These are phyloP conservation scores for Cruciata laevipes DNA, from an alignment of 257 asterid genomes.

Conservation along the genomic window DNA sequence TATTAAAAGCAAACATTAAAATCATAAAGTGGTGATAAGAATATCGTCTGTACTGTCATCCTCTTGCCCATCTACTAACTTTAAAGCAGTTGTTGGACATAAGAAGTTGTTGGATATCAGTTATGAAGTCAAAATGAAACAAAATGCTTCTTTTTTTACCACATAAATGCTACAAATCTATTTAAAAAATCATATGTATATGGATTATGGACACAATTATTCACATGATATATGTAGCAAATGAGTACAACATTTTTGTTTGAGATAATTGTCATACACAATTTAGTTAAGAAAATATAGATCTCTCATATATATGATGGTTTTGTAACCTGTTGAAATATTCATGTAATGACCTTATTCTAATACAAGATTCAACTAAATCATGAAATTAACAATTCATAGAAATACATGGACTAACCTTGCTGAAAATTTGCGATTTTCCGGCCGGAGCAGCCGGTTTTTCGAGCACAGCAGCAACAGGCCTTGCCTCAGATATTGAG, in stretches of 20 bases:
- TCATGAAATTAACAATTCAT: not conserved
- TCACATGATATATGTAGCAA: too few species aligned
- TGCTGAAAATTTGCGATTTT: constrained; percentile 10
- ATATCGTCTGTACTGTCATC: not conserved
- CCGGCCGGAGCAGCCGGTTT: not conserved
- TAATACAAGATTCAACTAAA: not conserved
- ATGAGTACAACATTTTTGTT: too few species aligned
- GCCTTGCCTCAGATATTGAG: constrained; percentile 39
- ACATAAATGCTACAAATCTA: not conserved
- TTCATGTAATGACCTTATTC: not conserved
- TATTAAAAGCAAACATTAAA: not conserved
- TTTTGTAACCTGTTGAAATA: not conserved
- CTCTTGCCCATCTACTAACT: not conserved
- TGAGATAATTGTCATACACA: too few species aligned
- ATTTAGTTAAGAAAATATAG: too few species aligned
- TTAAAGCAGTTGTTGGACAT: too few species aligned
- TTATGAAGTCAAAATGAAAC: not conserved
- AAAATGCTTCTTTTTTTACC: not conserved
- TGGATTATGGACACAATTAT: too few species aligned
- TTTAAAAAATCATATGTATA: too few species aligned
- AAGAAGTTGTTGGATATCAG: not conserved
- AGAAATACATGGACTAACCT: constrained; percentile 25
- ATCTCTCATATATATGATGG: not conserved
- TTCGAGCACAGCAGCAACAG: constrained; percentile 20
- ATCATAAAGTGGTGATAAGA: not conserved